A percentile compares a stretch with the other conserved stretches of the same genome.
Conservation (phyloP, 768 basidiomycete genomes). For the Pleurotus ostreatus region DNA sequence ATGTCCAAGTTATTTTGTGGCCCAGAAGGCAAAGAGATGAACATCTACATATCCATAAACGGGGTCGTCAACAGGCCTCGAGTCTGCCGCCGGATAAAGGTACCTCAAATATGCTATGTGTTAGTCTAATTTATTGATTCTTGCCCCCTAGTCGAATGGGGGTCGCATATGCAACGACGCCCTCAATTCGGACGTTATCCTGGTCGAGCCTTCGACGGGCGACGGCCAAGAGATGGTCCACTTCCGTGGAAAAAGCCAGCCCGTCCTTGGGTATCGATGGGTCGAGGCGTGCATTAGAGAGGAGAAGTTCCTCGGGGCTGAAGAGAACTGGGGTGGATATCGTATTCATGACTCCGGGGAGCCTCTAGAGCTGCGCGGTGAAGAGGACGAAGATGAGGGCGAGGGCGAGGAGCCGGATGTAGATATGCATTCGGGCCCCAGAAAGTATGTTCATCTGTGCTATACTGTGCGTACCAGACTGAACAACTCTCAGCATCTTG, state of each 20-base stretch:
- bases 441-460: constrained; percentile 11
- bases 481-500: constrained; percentile 36
- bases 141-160: constrained; percentile 39
- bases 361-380: constrained; percentile 34
- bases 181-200: constrained; percentile 49
- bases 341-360: constrained; percentile 36
- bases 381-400: constrained; percentile 32
- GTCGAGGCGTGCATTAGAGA: constrained; percentile 38
- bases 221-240: constrained; percentile 55
- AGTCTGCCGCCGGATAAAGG: constrained; percentile 37
- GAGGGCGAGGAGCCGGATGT: constrained; percentile 10
- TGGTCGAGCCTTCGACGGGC: constrained; percentile 51
- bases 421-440: too few species aligned
- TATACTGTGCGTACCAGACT: constrained; percentile 12
- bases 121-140: constrained; percentile 3
- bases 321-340: constrained; percentile 52
- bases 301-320: constrained; percentile 38
- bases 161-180: constrained; percentile 49
- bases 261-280: constrained; percentile 54
- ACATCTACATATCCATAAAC: too few species aligned
- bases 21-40: too few species aligned
- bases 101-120: constrained; percentile 17
- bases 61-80: too few species aligned
- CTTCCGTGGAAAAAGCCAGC: constrained; percentile 51
- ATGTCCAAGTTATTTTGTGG: too few species aligned